Evolutionary conservation across 495 filamentous ascomycete species (phyloP).

Genomic region (Neurospora sublineolata): DNA sequence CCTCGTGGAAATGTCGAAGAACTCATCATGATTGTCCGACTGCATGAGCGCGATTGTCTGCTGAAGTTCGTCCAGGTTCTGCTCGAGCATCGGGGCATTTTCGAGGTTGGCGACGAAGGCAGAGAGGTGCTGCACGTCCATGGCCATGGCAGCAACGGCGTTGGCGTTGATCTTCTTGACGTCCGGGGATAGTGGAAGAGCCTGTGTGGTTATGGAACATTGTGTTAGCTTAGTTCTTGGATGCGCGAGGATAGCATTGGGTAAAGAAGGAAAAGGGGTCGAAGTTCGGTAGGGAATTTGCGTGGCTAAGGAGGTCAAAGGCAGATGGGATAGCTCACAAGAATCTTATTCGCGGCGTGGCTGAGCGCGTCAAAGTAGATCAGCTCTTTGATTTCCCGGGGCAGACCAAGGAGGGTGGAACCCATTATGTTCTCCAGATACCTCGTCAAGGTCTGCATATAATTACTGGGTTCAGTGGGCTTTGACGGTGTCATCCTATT

Average conservation of each 20-base stretch:
- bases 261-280: background rate
- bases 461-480: slow-evolving; percentile 65
- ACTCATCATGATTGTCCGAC: slow-evolving; percentile 82
- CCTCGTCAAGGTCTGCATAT: slow-evolving; percentile 84
- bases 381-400: slow-evolving; percentile 88
- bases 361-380: slow-evolving; percentile 95
- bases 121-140: slow-evolving; percentile 72
- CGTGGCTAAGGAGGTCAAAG: background rate
- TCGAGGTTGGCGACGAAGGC: slow-evolving; percentile 75
- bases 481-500: slow-evolving; percentile 49
- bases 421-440: slow-evolving; percentile 97
- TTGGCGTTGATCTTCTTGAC: slow-evolving; percentile 80
- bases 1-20: slow-evolving; percentile 74
- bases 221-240: background rate
- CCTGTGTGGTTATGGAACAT: slow-evolving; percentile 25
- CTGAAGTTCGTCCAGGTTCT: slow-evolving; percentile 82
- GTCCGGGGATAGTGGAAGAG: slow-evolving; percentile 67
- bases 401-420: slow-evolving; percentile 80
- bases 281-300: slow-evolving; percentile 1
- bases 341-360: slow-evolving; percentile 77
- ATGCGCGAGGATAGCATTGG: background rate
- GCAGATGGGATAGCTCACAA: slow-evolving; percentile 37
- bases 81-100: slow-evolving; percentile 62
- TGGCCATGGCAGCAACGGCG: slow-evolving; percentile 66
- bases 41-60: slow-evolving; percentile 82